Percentiles rank a stretch among this genome's conserved stretches.
Conservation (phyloP, 129 eudicot species). For the Sambucus nigra region DNA sequence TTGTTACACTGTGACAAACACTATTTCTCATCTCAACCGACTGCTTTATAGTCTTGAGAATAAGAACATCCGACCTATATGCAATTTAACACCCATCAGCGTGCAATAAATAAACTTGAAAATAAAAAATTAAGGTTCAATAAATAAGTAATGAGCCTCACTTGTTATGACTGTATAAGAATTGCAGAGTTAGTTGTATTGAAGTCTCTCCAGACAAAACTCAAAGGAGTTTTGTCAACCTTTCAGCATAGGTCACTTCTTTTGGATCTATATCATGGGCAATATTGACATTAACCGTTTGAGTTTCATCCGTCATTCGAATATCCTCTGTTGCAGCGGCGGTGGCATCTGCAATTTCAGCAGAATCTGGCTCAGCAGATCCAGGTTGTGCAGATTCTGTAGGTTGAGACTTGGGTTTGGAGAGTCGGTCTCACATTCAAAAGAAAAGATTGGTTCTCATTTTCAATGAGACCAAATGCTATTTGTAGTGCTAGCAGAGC, state of each 20-base stretch:
- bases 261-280: conserved; percentile 44
- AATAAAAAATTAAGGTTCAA: background rate
- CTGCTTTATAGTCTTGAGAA: conserved; percentile 90
- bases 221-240: conserved; percentile 66
- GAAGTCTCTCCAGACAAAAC: conserved; percentile 96
- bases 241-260: conserved; percentile 69
- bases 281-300: conserved; percentile 17
- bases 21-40: conserved; percentile 98
- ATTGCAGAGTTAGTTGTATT: conserved; percentile 81
- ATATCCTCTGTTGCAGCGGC: conserved; percentile 52
- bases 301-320: conserved; percentile 69
- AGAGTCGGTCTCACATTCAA: conserved; percentile 67
- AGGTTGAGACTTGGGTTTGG: conserved; percentile 44
- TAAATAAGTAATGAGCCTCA: conserved; percentile 32
- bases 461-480: conserved; percentile 85
- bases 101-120: background rate
- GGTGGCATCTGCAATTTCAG: conserved; percentile 19
- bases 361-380: conserved; percentile 41
- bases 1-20: conserved; percentile 97
- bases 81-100: background rate
- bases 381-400: conserved; percentile 39
- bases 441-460: conserved; percentile 96
- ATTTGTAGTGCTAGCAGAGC: conserved; percentile 86
- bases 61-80: conserved; percentile 87
- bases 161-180: conserved; percentile 92